Base-by-base conservation (phyloP, 2,329 filamentous ascomycete species). In the Aureobasidium sp. region DNA sequence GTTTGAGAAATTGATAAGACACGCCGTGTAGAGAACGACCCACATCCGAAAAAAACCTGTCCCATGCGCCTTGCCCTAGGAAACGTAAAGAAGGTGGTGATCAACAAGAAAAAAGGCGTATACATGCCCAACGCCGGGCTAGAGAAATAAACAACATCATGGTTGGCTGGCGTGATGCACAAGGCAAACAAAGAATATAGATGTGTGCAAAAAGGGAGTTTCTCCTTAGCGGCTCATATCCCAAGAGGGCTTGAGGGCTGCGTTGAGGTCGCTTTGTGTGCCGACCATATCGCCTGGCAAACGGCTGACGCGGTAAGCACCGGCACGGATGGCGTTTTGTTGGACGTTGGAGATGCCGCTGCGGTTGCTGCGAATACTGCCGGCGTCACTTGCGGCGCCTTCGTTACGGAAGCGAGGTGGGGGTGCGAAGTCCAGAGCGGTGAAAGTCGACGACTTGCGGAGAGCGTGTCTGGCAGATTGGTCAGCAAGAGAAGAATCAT, bases 291-390 rank as follows among this genome's bases (percentile, higher is more conserved):
- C 90, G 62, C 85, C 86, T 0, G 92, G 91, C 64, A 97, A 82
- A 54, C 89, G 86, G 71, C 90, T 94, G 66, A 97, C 85, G 65
- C 92, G 89, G 69, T 95, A 93, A 49, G 91, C 91, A 66, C 92
- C 92, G 62, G 78, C 83, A 66, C 91, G 89, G 68, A 96, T 86
- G 68, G 90, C 88, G 64, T 85, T 79, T 57, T 85, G 77, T 70
- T 91, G 84, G 57, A 81, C 76, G 4, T 84, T 80, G 5, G 90
- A 95, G 68, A 96, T 86, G 55, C 89, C 91, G 47, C 86, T 90
- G 54, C 85, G 82, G 77, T 90, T 90, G 74, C 89, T 90, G 68
- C 82, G 82, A 64, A 81, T 78, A 44, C 75, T 78, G 55, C 77
- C 78, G 9, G 77, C 75, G 62, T 81, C 78, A 30, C 76, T 79